phyloP scores from a whole-genome alignment of 2,329 filamentous ascomycete genomes.

The Penicillium sp. region DNA sequence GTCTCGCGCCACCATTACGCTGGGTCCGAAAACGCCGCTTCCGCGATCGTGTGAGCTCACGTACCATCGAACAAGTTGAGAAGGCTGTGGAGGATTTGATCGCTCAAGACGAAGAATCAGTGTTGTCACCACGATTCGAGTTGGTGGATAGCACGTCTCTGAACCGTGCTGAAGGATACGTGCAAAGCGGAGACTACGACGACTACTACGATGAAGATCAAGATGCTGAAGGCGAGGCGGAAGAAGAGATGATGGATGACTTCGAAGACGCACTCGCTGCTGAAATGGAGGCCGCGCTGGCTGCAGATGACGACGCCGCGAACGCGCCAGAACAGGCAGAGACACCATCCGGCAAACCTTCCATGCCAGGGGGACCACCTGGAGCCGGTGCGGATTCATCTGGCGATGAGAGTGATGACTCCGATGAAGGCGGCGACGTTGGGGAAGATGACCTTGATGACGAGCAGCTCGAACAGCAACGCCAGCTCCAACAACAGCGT shows the following conservation, averaged over 20 bases:
- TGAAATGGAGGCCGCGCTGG: constrained; percentile 45
- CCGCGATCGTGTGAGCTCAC: constrained; percentile 75
- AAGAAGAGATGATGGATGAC: constrained; percentile 44
- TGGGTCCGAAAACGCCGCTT: constrained; percentile 80
- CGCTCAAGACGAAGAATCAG: constrained; percentile 62
- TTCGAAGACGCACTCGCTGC: constrained; percentile 44
- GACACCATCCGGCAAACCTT: constrained; percentile 34
- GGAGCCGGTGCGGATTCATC: constrained; percentile 35
- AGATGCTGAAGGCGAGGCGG: constrained; percentile 50
- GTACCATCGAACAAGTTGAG: constrained; percentile 82
- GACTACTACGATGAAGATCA: constrained; percentile 50
- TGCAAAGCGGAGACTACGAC: constrained; percentile 49
- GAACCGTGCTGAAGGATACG: constrained; percentile 43
- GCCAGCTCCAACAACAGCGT: constrained; percentile 43
- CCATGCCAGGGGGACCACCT: constrained; percentile 27
- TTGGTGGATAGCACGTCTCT: constrained; percentile 56
- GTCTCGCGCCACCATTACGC: constrained; percentile 82
- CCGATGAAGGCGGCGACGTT: constrained; percentile 36
- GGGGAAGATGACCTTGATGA: constrained; percentile 45
- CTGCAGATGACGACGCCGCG: constrained; percentile 35
- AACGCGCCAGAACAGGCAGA: constrained; percentile 30
- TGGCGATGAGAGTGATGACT: constrained; percentile 42
- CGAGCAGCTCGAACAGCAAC: constrained; percentile 44
- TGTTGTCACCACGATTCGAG: constrained; percentile 60
- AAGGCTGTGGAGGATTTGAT: constrained; percentile 72